Evolutionary conservation across 768 basidiomycete species (phyloP).

Genomic region (Amanita rubescens): DNA sequence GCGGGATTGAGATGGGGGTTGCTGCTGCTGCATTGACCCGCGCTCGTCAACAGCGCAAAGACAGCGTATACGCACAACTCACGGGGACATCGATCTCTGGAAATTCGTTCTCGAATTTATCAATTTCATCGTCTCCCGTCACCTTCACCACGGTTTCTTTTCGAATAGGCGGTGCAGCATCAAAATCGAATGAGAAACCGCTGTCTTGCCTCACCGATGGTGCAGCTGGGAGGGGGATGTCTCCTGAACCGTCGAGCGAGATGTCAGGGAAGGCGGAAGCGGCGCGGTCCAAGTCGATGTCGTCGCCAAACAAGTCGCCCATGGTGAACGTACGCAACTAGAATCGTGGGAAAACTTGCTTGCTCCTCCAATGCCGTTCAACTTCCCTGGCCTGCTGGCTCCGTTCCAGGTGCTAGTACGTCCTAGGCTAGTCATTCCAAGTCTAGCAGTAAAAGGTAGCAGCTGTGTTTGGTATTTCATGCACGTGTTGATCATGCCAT

Average conservation of each 20-base stretch:
- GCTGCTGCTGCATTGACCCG: slow-evolving; percentile 1
- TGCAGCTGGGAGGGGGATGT: slow-evolving; percentile 38
- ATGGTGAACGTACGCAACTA: slow-evolving; percentile 9
- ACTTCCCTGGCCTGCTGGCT: slow-evolving; percentile 62
- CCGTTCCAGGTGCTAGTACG: slow-evolving; percentile 64
- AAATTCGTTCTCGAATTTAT: slow-evolving; percentile 81
- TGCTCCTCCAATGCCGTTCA: slow-evolving; percentile 52
- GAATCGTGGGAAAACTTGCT: slow-evolving; percentile 1
- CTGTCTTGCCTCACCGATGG: slow-evolving; percentile 25
- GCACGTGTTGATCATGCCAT: slow-evolving; percentile 9
- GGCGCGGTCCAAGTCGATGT: slow-evolving; percentile 78
- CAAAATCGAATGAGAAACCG: slow-evolving; percentile 66
- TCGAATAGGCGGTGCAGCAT: slow-evolving; percentile 29
- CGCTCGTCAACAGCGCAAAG: slow-evolving; percentile 2
- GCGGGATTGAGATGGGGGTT: slow-evolving; percentile 26
- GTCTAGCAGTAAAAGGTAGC: slow-evolving; percentile 58
- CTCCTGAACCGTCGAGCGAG: slow-evolving; percentile 58
- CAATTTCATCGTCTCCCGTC: slow-evolving; percentile 80
- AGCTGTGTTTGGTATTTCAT: neutral
- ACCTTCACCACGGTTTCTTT: slow-evolving; percentile 57
- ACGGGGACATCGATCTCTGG: slow-evolving; percentile 58
- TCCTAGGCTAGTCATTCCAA: slow-evolving; percentile 63
- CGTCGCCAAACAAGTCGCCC: slow-evolving; percentile 33
- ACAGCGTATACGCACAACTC: too few relatives aligned
- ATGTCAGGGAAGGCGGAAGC: slow-evolving; percentile 83